A percentile compares a stretch with the other conserved stretches of the same genome.
Conservation (phyloP, 257 asterid species). For the Asclepias syriaca region DNA sequence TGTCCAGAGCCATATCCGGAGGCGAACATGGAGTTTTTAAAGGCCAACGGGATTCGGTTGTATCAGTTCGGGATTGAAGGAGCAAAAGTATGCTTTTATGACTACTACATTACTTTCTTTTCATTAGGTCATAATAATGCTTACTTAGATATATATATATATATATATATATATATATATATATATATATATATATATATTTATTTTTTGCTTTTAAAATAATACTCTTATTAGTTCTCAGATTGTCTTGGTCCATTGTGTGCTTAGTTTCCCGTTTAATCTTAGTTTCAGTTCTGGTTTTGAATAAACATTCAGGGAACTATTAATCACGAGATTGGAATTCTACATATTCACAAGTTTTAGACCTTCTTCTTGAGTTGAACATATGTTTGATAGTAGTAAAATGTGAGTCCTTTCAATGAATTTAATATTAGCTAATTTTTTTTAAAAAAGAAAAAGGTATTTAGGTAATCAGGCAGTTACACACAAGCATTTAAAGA, state of each 20-base stretch:
- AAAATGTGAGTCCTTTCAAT: neutral
- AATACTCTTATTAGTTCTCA: neutral
- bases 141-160: too few relatives aligned
- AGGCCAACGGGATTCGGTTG: slow-evolving; percentile 54
- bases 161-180: too few relatives aligned
- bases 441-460: too few relatives aligned
- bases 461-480: neutral
- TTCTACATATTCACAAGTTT: neutral
- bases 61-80: slow-evolving; percentile 84
- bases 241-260: neutral
- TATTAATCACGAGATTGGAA: neutral
- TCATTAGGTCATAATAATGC: neutral
- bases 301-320: neutral
- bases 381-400: neutral
- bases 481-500: neutral
- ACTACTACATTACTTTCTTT: neutral
- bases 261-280: neutral
- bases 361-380: neutral
- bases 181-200: too few relatives aligned
- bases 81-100: slow-evolving; percentile 42
- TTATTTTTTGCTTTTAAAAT: neutral
- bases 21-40: slow-evolving; percentile 60
- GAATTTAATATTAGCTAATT: neutral
- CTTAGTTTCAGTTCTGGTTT: neutral
- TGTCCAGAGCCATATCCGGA: slow-evolving; percentile 83